Base-by-base conservation (phyloP, 805 yeast species). In the Scheffersomyces stipitis region DNA sequence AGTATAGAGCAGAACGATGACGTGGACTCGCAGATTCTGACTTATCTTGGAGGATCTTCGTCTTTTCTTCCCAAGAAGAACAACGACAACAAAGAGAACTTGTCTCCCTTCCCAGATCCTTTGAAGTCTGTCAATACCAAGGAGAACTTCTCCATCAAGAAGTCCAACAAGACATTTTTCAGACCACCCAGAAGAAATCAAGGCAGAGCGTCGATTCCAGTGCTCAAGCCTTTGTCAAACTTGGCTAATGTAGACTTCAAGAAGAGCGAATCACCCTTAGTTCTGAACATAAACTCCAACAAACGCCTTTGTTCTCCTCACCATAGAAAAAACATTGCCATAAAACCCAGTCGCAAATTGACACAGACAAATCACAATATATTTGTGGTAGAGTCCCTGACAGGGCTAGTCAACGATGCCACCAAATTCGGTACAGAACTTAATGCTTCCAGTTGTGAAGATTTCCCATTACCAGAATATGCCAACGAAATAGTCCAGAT, bases 401-500 rank as follows among this genome's bases (percentile, higher is more conserved):
- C 81, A 26, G 85, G 86, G 0, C 64, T 64, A 38, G 49, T 78
- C 12, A 73, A 71, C 44, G 86, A 81, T 49, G 86, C 86, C 7
- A 81, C 86, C 3, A 75, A 71, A 45, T 81, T 76, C 56, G 88
- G 85, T 2, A 81, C 87, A 1, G 86, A 81, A 52, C 65, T 81
- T 38, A 81, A 81, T 52, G 71, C 86, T 0, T 68, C 75, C 26
- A 80, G 79, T 48, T 70, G 83, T 40, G 76, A 73, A 42, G 85
- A 83, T 6, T 74, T 81, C 32, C 80, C 81, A 9, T 54, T 81
- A 13, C 88, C 86, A 0, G 80, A 73, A 38, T 71, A 69, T 37
- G 62, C 65, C 2, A 72, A 75, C 38, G 85, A 80, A 49, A 62
- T 76, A 14, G 84, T 80, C 4, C 78, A 78, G 26, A 78, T 80